Conservation (phyloP, 2,329 filamentous ascomycete genomes). For the Aspergillus sp. region DNA sequence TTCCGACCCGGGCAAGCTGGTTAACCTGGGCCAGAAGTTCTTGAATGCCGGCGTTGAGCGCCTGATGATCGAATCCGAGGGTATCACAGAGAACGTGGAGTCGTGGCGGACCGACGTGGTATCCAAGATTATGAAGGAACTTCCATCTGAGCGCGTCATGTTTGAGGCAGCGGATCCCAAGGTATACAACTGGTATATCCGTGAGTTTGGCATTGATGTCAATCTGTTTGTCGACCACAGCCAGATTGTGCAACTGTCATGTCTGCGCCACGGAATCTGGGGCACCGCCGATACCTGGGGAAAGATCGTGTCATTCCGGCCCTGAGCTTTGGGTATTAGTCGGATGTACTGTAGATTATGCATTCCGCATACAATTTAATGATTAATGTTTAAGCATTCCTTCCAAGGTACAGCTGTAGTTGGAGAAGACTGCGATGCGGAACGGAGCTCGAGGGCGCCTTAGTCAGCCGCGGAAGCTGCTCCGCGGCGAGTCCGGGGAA, state of each 20-base stretch:
- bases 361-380: neutral
- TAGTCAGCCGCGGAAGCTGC: neutral
- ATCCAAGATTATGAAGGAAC: conserved; percentile 51
- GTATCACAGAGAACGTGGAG: conserved; percentile 58
- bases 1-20: conserved; percentile 50
- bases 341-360: neutral
- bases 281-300: conserved; percentile 58
- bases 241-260: conserved; percentile 57
- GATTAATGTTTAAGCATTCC: too few relatives aligned
- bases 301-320: conserved; percentile 47
- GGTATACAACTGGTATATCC: conserved; percentile 58
- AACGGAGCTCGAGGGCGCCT: neutral
- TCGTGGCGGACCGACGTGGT: conserved; percentile 58
- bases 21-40: conserved; percentile 52
- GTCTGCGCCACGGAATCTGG: conserved; percentile 54
- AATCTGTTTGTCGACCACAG: conserved; percentile 60
- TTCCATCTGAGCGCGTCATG: conserved; percentile 56
- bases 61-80: conserved; percentile 61
- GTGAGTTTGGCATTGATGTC: conserved; percentile 58
- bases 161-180: conserved; percentile 58
- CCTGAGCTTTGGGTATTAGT: neutral
- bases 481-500: neutral
- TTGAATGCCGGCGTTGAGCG: conserved; percentile 54
- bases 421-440: neutral
- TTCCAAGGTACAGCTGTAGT: neutral